Conservation (phyloP, 345 rosid species). For the Camelina neglecta region DNA sequence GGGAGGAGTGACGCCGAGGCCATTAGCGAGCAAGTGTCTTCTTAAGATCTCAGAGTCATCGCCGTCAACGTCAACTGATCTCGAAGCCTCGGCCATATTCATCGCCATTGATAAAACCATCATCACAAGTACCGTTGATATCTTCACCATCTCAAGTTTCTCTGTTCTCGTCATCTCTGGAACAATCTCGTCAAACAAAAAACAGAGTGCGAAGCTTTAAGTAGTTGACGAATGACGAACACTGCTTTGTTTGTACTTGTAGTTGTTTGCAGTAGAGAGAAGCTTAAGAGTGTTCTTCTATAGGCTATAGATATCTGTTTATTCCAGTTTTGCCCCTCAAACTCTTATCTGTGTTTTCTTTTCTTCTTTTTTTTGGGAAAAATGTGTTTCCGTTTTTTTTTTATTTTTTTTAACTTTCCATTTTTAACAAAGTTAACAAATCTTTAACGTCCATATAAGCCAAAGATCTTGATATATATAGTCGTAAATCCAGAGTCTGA, state of each 20-base stretch:
- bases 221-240: not conserved
- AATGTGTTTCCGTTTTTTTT: too few relatives aligned
- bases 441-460: too few relatives aligned
- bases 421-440: too few relatives aligned
- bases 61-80: constrained; percentile 31
- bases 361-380: not conserved
- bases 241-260: constrained; percentile 12
- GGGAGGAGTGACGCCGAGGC: constrained; percentile 75
- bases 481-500: not conserved
- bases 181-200: constrained; percentile 2
- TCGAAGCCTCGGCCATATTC: constrained; percentile 35
- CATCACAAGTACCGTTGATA: not conserved
- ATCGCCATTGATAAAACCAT: constrained; percentile 31
- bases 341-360: not conserved
- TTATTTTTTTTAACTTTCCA: not conserved
- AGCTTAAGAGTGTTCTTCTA: constrained; percentile 23
- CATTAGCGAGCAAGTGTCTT: constrained; percentile 64
- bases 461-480: too few relatives aligned
- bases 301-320: not conserved
- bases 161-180: constrained; percentile 34
- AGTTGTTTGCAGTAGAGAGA: constrained; percentile 13
- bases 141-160: constrained; percentile 20
- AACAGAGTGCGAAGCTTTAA: constrained; percentile 17
- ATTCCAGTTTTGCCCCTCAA: constrained; percentile 25
- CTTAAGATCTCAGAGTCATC: constrained; percentile 39